Conservation (phyloP, 306 rosid genomes). For the Argentina anserina region DNA sequence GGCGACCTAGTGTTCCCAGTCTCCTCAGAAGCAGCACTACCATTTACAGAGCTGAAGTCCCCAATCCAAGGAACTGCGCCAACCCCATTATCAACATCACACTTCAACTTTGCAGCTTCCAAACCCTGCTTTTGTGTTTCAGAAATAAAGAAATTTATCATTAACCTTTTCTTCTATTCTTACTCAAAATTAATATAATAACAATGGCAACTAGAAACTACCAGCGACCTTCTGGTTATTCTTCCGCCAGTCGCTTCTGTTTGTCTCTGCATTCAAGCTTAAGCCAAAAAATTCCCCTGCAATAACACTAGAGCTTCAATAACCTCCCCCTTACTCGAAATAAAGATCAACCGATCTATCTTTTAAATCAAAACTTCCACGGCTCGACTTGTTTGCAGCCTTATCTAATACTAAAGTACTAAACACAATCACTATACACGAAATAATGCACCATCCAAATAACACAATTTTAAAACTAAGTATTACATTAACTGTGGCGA, state of each 20-base stretch:
- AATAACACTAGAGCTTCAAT: not conserved
- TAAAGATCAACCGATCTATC: not conserved
- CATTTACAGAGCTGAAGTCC: slow-evolving; percentile 49
- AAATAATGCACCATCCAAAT: too few relatives aligned
- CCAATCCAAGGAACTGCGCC: slow-evolving; percentile 56
- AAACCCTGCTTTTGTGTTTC: slow-evolving; percentile 36
- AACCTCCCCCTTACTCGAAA: not conserved
- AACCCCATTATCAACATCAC: slow-evolving; percentile 37
- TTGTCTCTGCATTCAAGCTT: slow-evolving; percentile 31
- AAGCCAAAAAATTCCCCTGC: slow-evolving; percentile 46
- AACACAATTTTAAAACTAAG: too few relatives aligned
- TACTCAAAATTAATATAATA: slow-evolving; percentile 21
- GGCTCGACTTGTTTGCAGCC: too few relatives aligned
- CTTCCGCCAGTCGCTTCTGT: slow-evolving; percentile 40
- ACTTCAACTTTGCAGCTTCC: slow-evolving; percentile 52
- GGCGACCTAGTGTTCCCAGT: slow-evolving; percentile 27
- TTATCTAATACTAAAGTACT: too few relatives aligned
- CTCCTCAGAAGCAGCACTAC: slow-evolving; percentile 31
- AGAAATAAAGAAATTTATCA: slow-evolving; percentile 24
- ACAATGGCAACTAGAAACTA: slow-evolving; percentile 48
- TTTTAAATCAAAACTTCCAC: not conserved
- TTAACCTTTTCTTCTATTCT: slow-evolving; percentile 16
- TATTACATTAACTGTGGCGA: too few relatives aligned
- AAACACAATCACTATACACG: too few relatives aligned
- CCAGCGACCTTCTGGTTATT: slow-evolving; percentile 82